phyloP scores from a whole-genome alignment of 352 stramenopile species.

The Halophytophthora batemanensis region DNA sequence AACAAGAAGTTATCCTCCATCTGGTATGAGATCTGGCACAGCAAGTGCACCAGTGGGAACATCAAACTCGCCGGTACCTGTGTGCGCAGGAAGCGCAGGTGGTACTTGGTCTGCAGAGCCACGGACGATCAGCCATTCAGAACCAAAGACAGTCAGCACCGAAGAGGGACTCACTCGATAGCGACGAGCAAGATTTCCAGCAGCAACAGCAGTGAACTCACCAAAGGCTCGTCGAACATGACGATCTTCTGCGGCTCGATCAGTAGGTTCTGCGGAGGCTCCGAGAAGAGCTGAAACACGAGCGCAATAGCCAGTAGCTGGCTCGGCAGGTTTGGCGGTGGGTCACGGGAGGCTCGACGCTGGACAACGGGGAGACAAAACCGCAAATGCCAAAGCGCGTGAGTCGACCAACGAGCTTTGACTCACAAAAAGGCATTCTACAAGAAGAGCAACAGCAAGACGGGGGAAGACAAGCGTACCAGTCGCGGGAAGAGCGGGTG shows the following conservation, averaged over 20 bases:
- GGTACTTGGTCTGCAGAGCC: conserved; percentile 86
- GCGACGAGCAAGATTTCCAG: background rate
- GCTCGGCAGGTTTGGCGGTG: conserved; percentile 69
- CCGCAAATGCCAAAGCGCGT: background rate
- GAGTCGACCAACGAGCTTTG: background rate
- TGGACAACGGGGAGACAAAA: conserved; percentile 19
- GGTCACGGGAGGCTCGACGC: conserved; percentile 66
- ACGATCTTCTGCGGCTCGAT: conserved; percentile 76
- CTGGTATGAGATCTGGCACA: conserved; percentile 89
- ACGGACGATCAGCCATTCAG: no score
- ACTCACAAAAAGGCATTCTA: background rate
- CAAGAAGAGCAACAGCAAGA: background rate
- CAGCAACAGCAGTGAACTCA: conserved; percentile 25
- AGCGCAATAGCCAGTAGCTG: conserved; percentile 83
- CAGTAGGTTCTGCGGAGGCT: conserved; percentile 76
- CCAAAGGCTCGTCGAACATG: conserved; percentile 86
- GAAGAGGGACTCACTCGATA: background rate
- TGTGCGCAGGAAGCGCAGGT: conserved; percentile 74
- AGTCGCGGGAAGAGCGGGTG: conserved; percentile 78
- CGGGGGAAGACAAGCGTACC: conserved; percentile 21
- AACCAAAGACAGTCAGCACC: conserved; percentile 6
- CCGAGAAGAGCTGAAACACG: conserved; percentile 82
- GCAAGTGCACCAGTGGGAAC: conserved; percentile 79
- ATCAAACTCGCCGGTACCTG: conserved; percentile 78
- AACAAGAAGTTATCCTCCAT: conserved; percentile 84